Evolutionary conservation across 305 asterid genomes (phyloP).

Genomic region (Andrographis paniculata): DNA sequence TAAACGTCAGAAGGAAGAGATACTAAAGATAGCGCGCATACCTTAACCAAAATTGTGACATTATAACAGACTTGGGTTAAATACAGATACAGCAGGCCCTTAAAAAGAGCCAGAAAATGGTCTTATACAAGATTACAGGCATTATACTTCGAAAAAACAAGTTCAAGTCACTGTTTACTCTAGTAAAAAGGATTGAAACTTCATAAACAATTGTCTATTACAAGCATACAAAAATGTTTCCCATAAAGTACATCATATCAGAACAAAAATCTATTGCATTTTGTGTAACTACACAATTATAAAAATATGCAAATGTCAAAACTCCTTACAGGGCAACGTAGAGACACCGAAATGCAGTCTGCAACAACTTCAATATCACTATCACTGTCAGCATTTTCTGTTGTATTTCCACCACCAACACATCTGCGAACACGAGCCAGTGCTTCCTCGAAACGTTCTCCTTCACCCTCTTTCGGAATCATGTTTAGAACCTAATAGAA

Average conservation of each 20-base stretch:
- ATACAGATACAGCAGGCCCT: background rate
- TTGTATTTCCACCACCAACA: conserved; percentile 85
- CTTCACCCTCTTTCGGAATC: conserved; percentile 84
- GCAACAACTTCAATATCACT: conserved; percentile 98
- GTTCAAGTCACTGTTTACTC: background rate
- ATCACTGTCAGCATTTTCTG: conserved; percentile 95
- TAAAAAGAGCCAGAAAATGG: background rate
- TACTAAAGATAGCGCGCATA: background rate
- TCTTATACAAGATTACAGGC: background rate
- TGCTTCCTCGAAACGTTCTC: conserved; percentile 90
- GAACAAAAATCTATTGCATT: conserved; percentile 3
- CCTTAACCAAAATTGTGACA: background rate
- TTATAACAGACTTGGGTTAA: background rate
- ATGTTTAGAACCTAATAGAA: conserved; percentile 56
- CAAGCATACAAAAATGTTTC: too few species aligned
- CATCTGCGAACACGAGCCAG: conserved; percentile 89
- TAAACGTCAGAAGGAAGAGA: background rate
- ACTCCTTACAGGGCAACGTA: conserved; percentile 94
- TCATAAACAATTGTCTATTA: background rate
- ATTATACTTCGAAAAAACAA: too few species aligned
- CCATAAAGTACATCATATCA: too few species aligned
- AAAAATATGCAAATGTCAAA: conserved; percentile 12
- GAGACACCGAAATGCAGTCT: conserved; percentile 80
- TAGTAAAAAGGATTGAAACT: background rate
- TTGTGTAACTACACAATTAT: background rate